A percentile compares a stretch with the other conserved stretches of the same genome.
These are phyloP conservation scores for Zasmidium citrigriseum DNA, from an alignment of 2,329 filamentous ascomycete genomes.

Conservation along the genomic window DNA sequence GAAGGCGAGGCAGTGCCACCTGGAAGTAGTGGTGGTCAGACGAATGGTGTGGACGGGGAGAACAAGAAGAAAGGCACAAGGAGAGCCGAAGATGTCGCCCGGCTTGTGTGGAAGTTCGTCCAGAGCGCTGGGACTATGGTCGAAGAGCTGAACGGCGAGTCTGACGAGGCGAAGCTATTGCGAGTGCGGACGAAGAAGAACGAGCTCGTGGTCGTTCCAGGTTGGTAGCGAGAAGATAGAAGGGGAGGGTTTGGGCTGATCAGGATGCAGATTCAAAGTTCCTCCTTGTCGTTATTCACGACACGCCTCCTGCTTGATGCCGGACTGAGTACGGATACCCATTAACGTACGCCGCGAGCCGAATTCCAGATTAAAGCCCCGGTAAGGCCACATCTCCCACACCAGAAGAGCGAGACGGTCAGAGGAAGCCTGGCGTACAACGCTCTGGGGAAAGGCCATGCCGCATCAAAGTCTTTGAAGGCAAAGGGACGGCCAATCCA, in stretches of 20 bases:
- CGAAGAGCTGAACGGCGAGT: constrained; percentile 71
- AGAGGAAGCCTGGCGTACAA: too few relatives aligned
- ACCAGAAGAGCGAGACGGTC: too few relatives aligned
- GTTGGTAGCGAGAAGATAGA: constrained; percentile 33
- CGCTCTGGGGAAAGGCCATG: too few relatives aligned
- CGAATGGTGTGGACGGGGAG: constrained; percentile 22
- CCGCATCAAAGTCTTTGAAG: too few relatives aligned
- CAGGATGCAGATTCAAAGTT: constrained; percentile 64
- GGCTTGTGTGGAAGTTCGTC: constrained; percentile 75
- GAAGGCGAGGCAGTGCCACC: constrained; percentile 42
- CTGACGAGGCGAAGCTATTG: constrained; percentile 76
- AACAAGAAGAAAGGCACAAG: constrained; percentile 44
- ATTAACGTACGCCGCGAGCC: not conserved
- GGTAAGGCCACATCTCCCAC: too few relatives aligned
- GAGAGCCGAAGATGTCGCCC: constrained; percentile 68
- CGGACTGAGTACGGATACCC: not conserved
- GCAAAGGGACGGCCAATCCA: too few relatives aligned
- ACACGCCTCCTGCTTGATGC: constrained; percentile 68
- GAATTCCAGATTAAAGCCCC: not conserved
- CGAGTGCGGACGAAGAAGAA: constrained; percentile 80
- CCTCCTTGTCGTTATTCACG: constrained; percentile 76
- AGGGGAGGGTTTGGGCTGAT: constrained; percentile 1
- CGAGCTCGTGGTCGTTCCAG: constrained; percentile 78
- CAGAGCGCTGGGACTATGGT: constrained; percentile 68
- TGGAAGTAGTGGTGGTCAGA: constrained; percentile 16